Conservation (phyloP, 2,329 filamentous ascomycete genomes). For the Aspergillus pseudoterreus region DNA sequence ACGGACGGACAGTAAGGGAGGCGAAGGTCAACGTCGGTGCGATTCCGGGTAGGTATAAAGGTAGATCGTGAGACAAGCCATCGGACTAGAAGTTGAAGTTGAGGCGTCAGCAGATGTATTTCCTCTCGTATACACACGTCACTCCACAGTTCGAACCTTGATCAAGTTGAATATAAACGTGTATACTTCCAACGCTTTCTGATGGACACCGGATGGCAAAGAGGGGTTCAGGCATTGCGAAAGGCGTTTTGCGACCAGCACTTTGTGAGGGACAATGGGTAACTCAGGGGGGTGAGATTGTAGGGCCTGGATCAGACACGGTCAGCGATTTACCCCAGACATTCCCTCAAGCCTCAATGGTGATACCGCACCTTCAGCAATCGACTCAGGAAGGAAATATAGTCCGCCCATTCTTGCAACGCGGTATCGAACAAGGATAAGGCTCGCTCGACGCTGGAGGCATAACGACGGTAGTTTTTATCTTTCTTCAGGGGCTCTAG, state of each 20-base stretch:
- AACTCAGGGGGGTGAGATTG: conserved; percentile 76
- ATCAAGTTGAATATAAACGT: conserved; percentile 83
- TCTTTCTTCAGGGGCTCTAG: conserved; percentile 50
- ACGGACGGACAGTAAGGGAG: conserved; percentile 81
- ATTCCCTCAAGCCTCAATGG: neutral
- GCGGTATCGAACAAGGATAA: conserved; percentile 87
- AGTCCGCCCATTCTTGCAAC: conserved; percentile 98
- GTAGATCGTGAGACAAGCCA: conserved; percentile 74
- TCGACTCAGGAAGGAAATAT: conserved; percentile 92
- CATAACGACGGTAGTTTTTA: conserved; percentile 80
- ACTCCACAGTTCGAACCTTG: conserved; percentile 50
- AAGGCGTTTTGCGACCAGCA: conserved; percentile 79
- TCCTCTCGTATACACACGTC: neutral
- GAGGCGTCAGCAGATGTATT: conserved; percentile 11
- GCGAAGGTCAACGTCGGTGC: conserved; percentile 90
- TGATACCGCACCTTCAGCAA: conserved; percentile 67
- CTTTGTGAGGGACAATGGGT: conserved; percentile 74
- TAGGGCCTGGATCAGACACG: conserved; percentile 59
- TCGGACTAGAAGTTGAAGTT: conserved; percentile 48
- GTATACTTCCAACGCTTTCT: conserved; percentile 95
- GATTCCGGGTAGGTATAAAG: conserved; percentile 84
- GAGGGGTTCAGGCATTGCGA: conserved; percentile 93
- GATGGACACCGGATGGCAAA: conserved; percentile 91
- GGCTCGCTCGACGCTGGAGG: conserved; percentile 78
- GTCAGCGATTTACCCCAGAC: conserved; percentile 1